Conservation (phyloP, 1,284 basidiomycete species). For the Ceratobasidium theobromae region DNA sequence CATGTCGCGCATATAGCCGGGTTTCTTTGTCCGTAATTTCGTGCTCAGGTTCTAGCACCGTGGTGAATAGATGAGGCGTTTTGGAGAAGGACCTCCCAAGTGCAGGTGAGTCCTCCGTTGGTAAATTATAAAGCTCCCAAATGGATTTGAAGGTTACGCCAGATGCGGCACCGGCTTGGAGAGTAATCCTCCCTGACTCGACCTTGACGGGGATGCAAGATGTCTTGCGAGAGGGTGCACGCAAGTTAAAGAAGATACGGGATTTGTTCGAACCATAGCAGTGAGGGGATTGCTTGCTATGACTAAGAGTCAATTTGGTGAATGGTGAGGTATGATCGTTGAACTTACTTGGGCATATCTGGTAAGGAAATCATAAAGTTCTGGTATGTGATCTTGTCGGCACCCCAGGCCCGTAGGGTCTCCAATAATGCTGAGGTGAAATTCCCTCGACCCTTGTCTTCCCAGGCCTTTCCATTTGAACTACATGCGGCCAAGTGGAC, state of each 20-base stretch:
- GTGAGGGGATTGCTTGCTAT: conserved; percentile 50
- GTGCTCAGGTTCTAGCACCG: no score
- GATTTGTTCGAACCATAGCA: conserved; percentile 53
- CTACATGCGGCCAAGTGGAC: not conserved
- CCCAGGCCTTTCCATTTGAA: not conserved
- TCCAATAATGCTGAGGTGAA: conserved; percentile 59
- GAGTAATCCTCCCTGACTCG: conserved; percentile 37
- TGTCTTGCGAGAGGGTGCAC: not conserved
- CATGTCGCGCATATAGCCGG: conserved; percentile 27
- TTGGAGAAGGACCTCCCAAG: not conserved
- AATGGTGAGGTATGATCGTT: not conserved
- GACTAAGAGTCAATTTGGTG: not conserved
- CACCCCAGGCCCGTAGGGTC: conserved; percentile 48
- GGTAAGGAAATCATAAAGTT: conserved; percentile 46
- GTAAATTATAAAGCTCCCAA: conserved; percentile 58
- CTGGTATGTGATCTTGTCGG: conserved; percentile 56
- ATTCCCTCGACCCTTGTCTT: conserved; percentile 46
- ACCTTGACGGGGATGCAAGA: not conserved
- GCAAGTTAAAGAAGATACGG: conserved; percentile 54
- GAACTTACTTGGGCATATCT: conserved; percentile 34
- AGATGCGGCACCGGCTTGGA: conserved; percentile 60
- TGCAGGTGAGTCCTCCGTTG: conserved; percentile 51
- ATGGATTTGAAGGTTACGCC: conserved; percentile 55
- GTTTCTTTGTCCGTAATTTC: no score
- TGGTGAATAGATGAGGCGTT: no score